A percentile compares a stretch with the other conserved stretches of the same genome.
Evolutionary conservation across 305 asterid species (phyloP).

Genomic region (Solanum hybrid): DNA sequence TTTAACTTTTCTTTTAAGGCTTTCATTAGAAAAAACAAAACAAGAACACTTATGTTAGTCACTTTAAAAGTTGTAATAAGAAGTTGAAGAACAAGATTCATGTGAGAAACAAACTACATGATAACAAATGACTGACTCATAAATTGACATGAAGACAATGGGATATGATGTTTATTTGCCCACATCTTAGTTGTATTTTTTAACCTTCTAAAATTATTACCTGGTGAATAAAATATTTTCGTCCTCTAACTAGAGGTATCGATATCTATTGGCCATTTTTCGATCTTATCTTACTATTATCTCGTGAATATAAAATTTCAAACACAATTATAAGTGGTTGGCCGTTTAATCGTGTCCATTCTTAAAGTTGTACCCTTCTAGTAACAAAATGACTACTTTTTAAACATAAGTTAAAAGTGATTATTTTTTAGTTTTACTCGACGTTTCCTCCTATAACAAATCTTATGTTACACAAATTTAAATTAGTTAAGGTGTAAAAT

Average conservation of each 20-base stretch:
- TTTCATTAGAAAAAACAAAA: background rate
- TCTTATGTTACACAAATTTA: background rate
- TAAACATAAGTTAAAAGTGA: background rate
- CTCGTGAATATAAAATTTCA: background rate
- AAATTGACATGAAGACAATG: background rate
- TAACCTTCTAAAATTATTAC: background rate
- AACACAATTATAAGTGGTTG: background rate
- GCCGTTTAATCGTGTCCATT: background rate
- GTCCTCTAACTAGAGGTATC: background rate
- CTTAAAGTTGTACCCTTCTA: background rate
- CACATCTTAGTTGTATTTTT: background rate
- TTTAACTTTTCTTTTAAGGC: background rate
- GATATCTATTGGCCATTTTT: background rate
- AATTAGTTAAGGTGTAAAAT: background rate
- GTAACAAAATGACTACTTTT: background rate
- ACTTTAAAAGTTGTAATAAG: background rate
- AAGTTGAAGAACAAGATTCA: conserved; percentile 1
- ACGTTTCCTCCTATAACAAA: background rate
- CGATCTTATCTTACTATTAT: background rate
- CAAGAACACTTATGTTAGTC: background rate
- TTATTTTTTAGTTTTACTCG: background rate
- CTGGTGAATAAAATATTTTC: background rate
- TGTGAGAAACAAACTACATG: background rate
- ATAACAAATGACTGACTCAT: background rate
- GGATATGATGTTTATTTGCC: background rate